A percentile compares a stretch with the other conserved stretches of the same genome.
phyloP scores from a whole-genome alignment of 2,329 filamentous ascomycete genomes.

The Alternaria angustiovoidea region DNA sequence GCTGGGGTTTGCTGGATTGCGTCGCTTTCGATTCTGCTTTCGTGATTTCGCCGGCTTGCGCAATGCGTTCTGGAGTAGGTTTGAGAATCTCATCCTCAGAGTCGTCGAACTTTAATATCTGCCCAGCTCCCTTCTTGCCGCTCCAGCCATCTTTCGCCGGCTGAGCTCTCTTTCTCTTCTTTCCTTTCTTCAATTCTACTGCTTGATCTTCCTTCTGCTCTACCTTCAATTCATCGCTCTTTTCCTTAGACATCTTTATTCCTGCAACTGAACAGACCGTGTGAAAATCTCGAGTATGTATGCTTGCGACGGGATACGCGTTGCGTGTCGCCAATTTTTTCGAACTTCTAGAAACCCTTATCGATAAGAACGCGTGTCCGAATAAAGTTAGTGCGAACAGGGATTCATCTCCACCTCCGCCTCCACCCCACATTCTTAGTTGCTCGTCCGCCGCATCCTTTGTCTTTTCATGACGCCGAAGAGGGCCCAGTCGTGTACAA shows the following conservation, averaged over 20 bases:
- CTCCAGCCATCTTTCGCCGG: conserved; percentile 13
- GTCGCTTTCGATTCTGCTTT: neutral
- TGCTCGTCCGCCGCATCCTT: neutral
- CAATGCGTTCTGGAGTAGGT: neutral
- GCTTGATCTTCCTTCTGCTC: neutral
- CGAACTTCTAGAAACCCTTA: conserved; percentile 21
- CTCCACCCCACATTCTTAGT: neutral
- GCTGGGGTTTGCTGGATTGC: neutral
- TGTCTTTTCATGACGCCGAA: neutral
- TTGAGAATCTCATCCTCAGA: conserved; percentile 13
- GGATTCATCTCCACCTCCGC: conserved; percentile 1
- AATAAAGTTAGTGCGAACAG: neutral
- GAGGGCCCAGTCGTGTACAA: neutral
- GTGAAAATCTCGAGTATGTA: neutral
- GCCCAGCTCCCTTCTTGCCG: conserved; percentile 26
- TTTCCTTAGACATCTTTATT: conserved; percentile 27
- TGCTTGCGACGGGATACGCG: neutral
- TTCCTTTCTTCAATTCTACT: conserved; percentile 30
- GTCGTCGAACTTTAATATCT: conserved; percentile 26
- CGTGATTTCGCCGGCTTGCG: neutral
- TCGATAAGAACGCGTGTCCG: conserved; percentile 32
- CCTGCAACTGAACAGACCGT: neutral
- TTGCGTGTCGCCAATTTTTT: conserved; percentile 28
- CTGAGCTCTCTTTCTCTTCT: conserved; percentile 45
- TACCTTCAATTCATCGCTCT: conserved; percentile 3